A percentile compares a stretch with the other conserved stretches of the same genome.
Conservation (phyloP, 352 stramenopile genomes). For the Aphanomyces astaci region DNA sequence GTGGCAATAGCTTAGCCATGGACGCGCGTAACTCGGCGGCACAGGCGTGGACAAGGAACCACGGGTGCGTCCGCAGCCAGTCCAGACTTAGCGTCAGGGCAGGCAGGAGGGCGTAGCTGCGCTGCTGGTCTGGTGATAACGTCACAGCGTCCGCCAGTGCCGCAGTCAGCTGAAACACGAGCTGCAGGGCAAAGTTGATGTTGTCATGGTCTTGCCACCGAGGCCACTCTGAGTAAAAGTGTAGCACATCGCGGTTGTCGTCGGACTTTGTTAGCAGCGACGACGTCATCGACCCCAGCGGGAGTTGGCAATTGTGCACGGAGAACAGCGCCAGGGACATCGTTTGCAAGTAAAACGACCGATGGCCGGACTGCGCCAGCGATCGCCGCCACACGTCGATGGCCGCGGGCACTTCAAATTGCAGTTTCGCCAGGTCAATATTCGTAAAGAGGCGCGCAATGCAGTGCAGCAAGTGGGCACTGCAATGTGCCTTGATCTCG, state of each 20-base stretch:
- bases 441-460: background rate
- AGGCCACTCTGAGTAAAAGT: slow-evolving; percentile 10
- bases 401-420: background rate
- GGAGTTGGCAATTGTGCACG: slow-evolving; percentile 30
- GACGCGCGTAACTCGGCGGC: slow-evolving; percentile 12
- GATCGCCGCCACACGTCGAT: background rate
- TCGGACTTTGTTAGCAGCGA: background rate
- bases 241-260: background rate
- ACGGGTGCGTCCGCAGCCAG: slow-evolving; percentile 37
- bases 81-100: slow-evolving; percentile 34
- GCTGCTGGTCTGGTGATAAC: background rate
- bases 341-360: slow-evolving; percentile 25
- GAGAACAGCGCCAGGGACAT: slow-evolving; percentile 33
- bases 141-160: slow-evolving; percentile 8
- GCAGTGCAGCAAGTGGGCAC: slow-evolving; percentile 2
- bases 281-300: background rate
- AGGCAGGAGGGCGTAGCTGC: slow-evolving; percentile 36
- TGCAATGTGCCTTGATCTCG: background rate
- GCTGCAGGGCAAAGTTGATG: background rate
- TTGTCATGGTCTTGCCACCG: slow-evolving; percentile 8
- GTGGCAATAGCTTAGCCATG: slow-evolving; percentile 19
- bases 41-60: slow-evolving; percentile 22
- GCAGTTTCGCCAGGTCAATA: background rate
- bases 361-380: background rate
- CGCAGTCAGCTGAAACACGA: background rate